Conservation (phyloP, 2,329 filamentous ascomycete species). For the Boeremia lycopersici region DNA sequence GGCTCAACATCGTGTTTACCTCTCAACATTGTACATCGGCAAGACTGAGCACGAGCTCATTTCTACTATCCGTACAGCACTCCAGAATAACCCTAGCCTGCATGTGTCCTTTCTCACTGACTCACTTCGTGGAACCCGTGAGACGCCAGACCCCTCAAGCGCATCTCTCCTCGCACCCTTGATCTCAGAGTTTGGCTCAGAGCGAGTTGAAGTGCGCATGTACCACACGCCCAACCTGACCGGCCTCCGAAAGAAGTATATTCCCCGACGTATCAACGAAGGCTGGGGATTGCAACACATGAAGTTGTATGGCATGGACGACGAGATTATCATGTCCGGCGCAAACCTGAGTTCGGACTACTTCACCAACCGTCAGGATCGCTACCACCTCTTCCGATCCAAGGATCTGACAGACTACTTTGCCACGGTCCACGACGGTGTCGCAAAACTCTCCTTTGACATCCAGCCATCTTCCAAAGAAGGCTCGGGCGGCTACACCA, state of each 20-base stretch:
- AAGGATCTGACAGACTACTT: slow-evolving; percentile 83
- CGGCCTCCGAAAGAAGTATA: slow-evolving; percentile 78
- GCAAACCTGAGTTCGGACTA: slow-evolving; percentile 94
- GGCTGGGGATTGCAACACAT: slow-evolving; percentile 99
- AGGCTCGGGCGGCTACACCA: slow-evolving; percentile 57
- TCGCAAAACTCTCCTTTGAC: slow-evolving; percentile 81
- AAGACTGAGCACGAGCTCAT: slow-evolving; percentile 92
- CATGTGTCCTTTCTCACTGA: slow-evolving; percentile 90
- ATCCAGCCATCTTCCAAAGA: slow-evolving; percentile 66
- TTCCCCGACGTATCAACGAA: slow-evolving; percentile 92
- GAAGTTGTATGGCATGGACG: slow-evolving; percentile 96
- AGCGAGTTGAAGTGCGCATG: slow-evolving; percentile 91
- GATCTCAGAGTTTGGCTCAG: slow-evolving; percentile 80
- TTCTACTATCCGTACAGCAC: slow-evolving; percentile 73
- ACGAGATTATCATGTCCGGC: slow-evolving; percentile 88
- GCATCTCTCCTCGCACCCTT: slow-evolving; percentile 86
- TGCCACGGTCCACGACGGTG: slow-evolving; percentile 73
- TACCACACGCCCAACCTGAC: slow-evolving; percentile 97
- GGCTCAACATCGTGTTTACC: slow-evolving; percentile 80
- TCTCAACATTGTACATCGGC: slow-evolving; percentile 97
- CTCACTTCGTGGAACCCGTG: slow-evolving; percentile 86
- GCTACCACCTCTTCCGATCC: slow-evolving; percentile 90
- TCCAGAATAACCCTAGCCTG: slow-evolving; percentile 75
- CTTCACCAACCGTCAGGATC: slow-evolving; percentile 93
- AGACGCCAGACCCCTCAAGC: slow-evolving; percentile 83